These are phyloP conservation scores for Pleomassaria siparia DNA, from an alignment of 2,329 filamentous ascomycete species.

Conservation along the genomic window DNA sequence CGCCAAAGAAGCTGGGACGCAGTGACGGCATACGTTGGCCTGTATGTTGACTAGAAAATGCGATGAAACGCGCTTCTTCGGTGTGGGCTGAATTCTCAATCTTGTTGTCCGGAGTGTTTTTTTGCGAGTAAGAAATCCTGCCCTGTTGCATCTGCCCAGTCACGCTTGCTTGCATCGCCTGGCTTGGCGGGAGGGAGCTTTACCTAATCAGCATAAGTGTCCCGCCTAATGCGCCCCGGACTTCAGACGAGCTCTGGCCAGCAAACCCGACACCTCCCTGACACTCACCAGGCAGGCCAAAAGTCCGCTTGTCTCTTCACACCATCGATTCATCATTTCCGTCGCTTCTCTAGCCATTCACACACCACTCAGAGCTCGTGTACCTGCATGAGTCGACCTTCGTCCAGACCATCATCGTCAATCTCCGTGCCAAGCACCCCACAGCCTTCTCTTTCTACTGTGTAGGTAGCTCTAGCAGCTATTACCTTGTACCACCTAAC, in stretches of 20 bases:
- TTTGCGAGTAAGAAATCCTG: background rate
- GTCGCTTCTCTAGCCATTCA: background rate
- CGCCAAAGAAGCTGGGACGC: conserved; percentile 28
- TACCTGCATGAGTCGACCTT: background rate
- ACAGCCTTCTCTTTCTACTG: background rate
- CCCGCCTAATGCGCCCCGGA: background rate
- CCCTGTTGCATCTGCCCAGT: too few species aligned
- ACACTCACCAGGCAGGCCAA: background rate
- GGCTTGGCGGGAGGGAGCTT: background rate
- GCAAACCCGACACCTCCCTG: background rate
- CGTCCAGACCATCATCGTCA: conserved; percentile 1
- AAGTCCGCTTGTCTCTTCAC: conserved; percentile 10
- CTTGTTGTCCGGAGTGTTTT: background rate
- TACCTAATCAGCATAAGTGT: conserved; percentile 4
- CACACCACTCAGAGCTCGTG: background rate
- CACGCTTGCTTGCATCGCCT: background rate
- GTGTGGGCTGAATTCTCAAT: background rate
- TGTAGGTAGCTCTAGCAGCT: too few species aligned
- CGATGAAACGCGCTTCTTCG: conserved; percentile 1
- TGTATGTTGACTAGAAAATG: background rate
- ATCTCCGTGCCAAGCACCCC: conserved; percentile 1
- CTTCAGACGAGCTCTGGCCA: background rate
- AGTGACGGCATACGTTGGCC: conserved; percentile 33
- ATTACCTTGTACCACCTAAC: background rate
- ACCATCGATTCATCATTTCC: conserved; percentile 1